These are phyloP conservation scores for Ophiocordyceps camponoti-leonardi DNA, from an alignment of 2,329 filamentous ascomycete genomes.

Conservation along the genomic window DNA sequence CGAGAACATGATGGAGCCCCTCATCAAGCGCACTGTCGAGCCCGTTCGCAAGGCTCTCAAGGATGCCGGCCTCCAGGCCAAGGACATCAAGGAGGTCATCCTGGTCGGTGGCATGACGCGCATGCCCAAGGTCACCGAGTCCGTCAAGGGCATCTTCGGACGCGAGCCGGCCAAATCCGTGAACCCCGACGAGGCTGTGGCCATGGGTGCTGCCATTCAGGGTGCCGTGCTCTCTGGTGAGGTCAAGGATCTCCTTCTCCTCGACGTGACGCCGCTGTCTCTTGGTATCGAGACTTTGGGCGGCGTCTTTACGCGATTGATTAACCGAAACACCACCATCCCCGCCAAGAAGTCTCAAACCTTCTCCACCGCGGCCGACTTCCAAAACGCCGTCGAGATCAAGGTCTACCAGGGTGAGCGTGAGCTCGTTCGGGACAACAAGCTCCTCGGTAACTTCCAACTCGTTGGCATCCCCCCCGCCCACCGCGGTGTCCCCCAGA, in stretches of 20 bases:
- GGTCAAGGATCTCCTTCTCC: slow-evolving; percentile 86
- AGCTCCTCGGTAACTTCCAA: slow-evolving; percentile 98
- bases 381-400: slow-evolving; percentile 98
- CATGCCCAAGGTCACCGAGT: slow-evolving; percentile 96
- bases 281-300: slow-evolving; percentile 97
- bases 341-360: slow-evolving; percentile 98
- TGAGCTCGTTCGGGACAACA: slow-evolving; percentile 98
- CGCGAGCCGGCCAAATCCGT: slow-evolving; percentile 95
- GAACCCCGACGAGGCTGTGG: slow-evolving; percentile 96
- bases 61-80: slow-evolving; percentile 79
- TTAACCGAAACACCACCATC: slow-evolving; percentile 98
- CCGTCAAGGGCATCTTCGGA: slow-evolving; percentile 91
- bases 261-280: slow-evolving; percentile 89
- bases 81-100: slow-evolving; percentile 95
- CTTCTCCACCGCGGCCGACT: slow-evolving; percentile 94
- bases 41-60: slow-evolving; percentile 94
- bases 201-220: slow-evolving; percentile 93
- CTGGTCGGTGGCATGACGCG: slow-evolving; percentile 98
- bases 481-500: slow-evolving; percentile 87
- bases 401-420: slow-evolving; percentile 99
- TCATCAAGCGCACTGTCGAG: slow-evolving; percentile 74
- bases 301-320: slow-evolving; percentile 93
- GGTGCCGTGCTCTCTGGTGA: slow-evolving; percentile 93
- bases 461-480: slow-evolving; percentile 92
- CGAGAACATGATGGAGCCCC: slow-evolving; percentile 78